Base-by-base conservation (phyloP, 2,329 filamentous ascomycete species). In the Phialocephala sp. region DNA sequence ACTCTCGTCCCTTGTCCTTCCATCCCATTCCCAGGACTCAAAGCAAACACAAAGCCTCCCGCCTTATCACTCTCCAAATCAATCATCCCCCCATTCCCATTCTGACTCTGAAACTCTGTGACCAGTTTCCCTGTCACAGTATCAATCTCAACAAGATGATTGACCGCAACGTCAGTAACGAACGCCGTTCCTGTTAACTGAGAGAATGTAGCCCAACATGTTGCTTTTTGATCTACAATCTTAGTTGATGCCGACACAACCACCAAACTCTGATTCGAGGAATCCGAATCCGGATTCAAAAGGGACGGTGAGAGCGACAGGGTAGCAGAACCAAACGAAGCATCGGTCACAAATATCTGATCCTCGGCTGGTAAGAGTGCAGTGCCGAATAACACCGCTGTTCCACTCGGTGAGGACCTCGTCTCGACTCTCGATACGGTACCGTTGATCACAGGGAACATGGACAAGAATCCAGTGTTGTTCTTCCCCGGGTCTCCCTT, bases 131-230 rank as follows among this genome's bases (percentile, higher is more conserved):
- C 85, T 65, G 85, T 80, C 0, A 72, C 63, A 0, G 81, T 55
- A 50, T 82, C 83, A 78, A 89, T 83, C 76, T 89, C 86, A 0
- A 89, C 80, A 0, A 90, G 70, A 3, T 81, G 79, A 71, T 87
- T 83, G 2, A 77, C 70, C 0, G 64, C 82, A 0, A 83, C 84
- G 68, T 90, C 87, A 0, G 86, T 84, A 3, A 90, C 84, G 65
- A 87, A 90, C 0, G 83, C 84, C 0, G 80, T 85, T 8, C 79
- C 76, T 0, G 84, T 85, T 0, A 76, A 73, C 0, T 76, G 64
- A 0, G 83, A 85, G 47, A 87, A 77, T 0, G 85, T 78, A 0
- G 78, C 80, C 87, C 87, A 89, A 74, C 87, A 89, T 0, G 86
- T 88, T 0, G 87, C 87, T 8, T 66, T 74, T 71, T 90, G 87